Percentiles rank a stretch among this genome's conserved stretches.
Conservation (phyloP, 192 early-diverging fungal genomes). For the Chytriomyces sp. region DNA sequence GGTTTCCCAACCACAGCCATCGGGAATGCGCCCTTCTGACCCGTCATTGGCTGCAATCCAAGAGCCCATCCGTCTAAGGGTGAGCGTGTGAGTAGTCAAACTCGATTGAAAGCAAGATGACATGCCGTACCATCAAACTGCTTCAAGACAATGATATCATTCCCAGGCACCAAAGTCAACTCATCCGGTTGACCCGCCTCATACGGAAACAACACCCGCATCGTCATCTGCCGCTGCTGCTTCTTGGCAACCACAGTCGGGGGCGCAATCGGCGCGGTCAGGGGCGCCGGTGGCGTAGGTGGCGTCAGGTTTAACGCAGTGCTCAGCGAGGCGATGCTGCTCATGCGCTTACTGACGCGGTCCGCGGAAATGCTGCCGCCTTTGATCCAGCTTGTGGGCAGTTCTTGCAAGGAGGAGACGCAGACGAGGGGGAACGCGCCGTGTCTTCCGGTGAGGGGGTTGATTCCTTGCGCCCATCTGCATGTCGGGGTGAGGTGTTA, state of each 20-base stretch:
- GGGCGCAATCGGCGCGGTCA: background rate
- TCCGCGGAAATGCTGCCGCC: background rate
- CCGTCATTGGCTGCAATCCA: slow-evolving; percentile 30
- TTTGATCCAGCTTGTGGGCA: background rate
- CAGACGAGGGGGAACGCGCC: slow-evolving; percentile 47
- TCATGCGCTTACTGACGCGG: slow-evolving; percentile 9
- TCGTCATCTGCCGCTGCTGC: background rate
- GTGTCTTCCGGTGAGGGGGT: slow-evolving; percentile 29
- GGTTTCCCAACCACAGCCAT: slow-evolving; percentile 24
- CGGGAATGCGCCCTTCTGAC: slow-evolving; percentile 36
- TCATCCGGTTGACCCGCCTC: slow-evolving; percentile 28
- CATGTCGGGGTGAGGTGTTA: background rate
- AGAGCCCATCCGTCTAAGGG: slow-evolving; percentile 32
- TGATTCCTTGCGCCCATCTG: slow-evolving; percentile 44
- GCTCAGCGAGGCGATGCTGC: background rate
- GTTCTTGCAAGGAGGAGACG: slow-evolving; percentile 22
- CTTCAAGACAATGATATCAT: slow-evolving; percentile 39
- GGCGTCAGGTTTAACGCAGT: background rate
- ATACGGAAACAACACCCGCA: slow-evolving; percentile 10
- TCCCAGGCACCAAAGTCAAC: slow-evolving; percentile 29
- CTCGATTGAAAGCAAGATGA: background rate
- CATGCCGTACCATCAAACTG: slow-evolving; percentile 34
- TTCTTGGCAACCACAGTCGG: background rate
- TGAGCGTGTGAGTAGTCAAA: background rate
- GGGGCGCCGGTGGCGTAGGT: background rate